These are phyloP conservation scores for Phytophthora sp. DNA, from an alignment of 352 stramenopile species.

Conservation along the genomic window DNA sequence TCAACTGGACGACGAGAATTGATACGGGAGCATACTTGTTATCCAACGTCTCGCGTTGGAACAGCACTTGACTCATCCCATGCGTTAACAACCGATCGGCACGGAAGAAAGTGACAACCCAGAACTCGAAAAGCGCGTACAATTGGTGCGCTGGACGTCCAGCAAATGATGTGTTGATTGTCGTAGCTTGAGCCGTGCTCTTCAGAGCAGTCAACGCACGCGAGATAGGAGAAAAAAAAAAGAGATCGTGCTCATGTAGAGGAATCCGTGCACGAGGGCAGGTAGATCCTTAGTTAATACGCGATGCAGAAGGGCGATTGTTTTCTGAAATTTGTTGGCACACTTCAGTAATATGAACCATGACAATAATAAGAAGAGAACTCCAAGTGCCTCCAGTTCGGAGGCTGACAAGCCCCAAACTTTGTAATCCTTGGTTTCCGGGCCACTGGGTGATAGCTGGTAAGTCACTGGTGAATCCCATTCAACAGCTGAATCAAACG, in stretches of 20 bases:
- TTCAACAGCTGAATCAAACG: conserved; percentile 59
- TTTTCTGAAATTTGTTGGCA: conserved; percentile 76
- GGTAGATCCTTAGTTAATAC: conserved; percentile 66
- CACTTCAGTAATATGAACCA: conserved; percentile 71
- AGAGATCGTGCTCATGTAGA: conserved; percentile 69
- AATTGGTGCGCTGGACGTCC: conserved; percentile 46
- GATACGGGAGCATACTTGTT: conserved; percentile 69
- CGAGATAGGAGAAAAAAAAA: conserved; percentile 67
- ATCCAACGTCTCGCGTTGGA: conserved; percentile 63
- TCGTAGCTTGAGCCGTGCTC: conserved; percentile 4
- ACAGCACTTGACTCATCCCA: conserved; percentile 77
- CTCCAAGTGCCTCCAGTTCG: conserved; percentile 33
- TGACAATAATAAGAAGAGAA: conserved; percentile 34
- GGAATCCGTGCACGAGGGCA: conserved; percentile 48
- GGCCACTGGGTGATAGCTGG: conserved; percentile 50
- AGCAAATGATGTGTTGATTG: conserved; percentile 50
- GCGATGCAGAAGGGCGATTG: conserved; percentile 51
- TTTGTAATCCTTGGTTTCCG: conserved; percentile 31
- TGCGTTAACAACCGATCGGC: conserved; percentile 58
- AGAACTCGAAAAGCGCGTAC: conserved; percentile 59
- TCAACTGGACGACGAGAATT: conserved; percentile 55
- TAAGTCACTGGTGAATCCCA: conserved; percentile 44
- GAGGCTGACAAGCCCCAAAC: conserved; percentile 19
- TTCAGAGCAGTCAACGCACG: conserved; percentile 48
- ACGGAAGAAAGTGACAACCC: conserved; percentile 66